Conservation (phyloP, 768 basidiomycete genomes). For the Tricholoma hemisulphureum region DNA sequence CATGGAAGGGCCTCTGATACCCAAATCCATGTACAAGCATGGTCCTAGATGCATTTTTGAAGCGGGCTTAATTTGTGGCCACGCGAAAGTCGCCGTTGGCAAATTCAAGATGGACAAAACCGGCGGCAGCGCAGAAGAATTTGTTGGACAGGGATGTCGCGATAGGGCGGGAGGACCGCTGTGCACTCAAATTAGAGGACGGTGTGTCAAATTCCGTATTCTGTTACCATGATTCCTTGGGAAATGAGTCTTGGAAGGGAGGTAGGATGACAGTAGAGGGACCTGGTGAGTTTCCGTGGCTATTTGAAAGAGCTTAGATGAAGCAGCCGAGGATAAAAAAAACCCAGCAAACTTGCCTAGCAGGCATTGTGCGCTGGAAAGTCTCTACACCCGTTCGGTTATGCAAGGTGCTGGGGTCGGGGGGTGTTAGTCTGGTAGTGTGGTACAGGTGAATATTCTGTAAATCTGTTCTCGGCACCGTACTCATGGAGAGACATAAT, state of each 20-base stretch:
- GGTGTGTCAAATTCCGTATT: too few relatives aligned
- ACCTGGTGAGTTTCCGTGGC: neutral
- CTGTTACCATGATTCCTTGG: slow-evolving; percentile 9
- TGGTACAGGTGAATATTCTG: neutral
- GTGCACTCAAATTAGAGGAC: neutral
- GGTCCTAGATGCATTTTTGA: neutral
- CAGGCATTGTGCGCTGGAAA: neutral
- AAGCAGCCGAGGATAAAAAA: neutral
- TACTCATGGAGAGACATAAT: neutral
- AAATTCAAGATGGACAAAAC: neutral
- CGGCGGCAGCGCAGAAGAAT: neutral
- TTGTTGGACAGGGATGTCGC: neutral
- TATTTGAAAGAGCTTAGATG: neutral
- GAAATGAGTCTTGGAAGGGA: slow-evolving; percentile 19
- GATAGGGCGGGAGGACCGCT: neutral
- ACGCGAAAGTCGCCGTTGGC: neutral
- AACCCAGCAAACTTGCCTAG: neutral
- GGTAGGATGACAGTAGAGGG: slow-evolving; percentile 10
- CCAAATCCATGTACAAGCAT: neutral
- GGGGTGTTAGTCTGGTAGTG: neutral
- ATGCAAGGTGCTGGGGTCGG: neutral
- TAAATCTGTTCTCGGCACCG: neutral
- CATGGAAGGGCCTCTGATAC: neutral
- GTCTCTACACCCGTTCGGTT: neutral
- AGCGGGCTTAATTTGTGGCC: neutral